Evolutionary conservation across 2,329 filamentous ascomycete genomes (phyloP), one percentile per base, ranked within the genome.

Genomic region (Emmonsia crescens): DNA sequence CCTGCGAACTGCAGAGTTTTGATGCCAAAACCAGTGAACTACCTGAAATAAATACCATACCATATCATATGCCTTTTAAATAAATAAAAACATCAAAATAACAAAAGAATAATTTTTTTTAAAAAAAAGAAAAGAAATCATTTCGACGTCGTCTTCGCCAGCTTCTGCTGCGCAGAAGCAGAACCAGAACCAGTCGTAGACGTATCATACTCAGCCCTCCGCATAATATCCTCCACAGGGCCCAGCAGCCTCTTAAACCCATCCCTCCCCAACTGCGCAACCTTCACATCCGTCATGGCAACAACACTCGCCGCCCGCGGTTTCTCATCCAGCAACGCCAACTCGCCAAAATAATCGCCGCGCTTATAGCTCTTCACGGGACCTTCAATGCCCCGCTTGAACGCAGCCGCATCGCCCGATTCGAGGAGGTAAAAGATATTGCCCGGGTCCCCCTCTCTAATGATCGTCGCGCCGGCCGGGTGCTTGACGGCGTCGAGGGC

Each of bases 311-410:
- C 94, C 44, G 93, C 93, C 71, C 94, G 87, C 9, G 94, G 94
- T 60, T 91, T 89, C 72, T 99, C 93, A 68, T 97, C 95, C 68
- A 97, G 81, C 71, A 99, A 77, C 6, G 94, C 94, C 64, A 99
- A 81, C 77, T 99, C 94, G 64, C 94, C 94, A 77, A 99, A 99
- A 79, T 94, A 99, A 71, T 96, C 94, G 36, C 94, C 94, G 76
- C 96, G 94, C 66, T 81, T 82, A 75, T 97, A 97, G 60, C 85
- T 81, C 71, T 91, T 90, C 65, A 97, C 87, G 2, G 87, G 81
- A 63, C 84, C 80, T 27, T 85, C 80, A 21, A 81, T 78, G 46
- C 87, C 89, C n/a, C 84, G 80, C 77, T 93, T 96, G 80, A 85
- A 91, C 1, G 91, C 93, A 68, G 91, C 88, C 9, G 92, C 93